Conservation (phyloP, 768 basidiomycete species). For the Lyophyllum decastes region DNA sequence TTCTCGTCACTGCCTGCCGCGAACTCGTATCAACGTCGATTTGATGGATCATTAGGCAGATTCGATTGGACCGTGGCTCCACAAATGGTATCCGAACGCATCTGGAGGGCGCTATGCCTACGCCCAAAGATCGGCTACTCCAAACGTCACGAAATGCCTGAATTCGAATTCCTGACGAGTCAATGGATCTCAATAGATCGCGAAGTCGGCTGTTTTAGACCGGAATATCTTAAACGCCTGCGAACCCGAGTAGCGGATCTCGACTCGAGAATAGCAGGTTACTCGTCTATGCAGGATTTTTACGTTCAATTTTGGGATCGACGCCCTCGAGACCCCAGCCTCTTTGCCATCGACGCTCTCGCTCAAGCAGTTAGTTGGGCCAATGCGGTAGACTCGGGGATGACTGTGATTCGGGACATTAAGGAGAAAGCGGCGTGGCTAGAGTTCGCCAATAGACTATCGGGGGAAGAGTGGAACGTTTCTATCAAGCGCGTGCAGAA, state of each 20-base stretch:
- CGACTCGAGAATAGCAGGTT: too few species aligned
- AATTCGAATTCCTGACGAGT: neutral
- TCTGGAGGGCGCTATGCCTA: neutral
- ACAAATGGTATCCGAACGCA: neutral
- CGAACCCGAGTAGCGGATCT: too few species aligned
- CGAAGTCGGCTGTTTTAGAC: too few species aligned
- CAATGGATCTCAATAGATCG: neutral
- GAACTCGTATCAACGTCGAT: neutral
- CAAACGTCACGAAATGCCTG: neutral
- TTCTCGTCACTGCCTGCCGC: neutral
- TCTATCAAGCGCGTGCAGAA: too few species aligned
- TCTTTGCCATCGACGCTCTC: neutral
- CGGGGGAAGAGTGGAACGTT: neutral
- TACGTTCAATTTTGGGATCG: neutral
- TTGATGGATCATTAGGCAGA: conserved; percentile 13
- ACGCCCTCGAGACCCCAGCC: too few species aligned
- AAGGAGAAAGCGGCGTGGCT: neutral
- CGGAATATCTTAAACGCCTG: neutral
- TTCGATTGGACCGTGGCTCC: conserved; percentile 15
- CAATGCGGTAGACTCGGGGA: neutral
- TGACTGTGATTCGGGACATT: neutral
- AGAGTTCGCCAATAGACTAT: neutral
- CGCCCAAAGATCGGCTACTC: neutral
- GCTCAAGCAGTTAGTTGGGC: neutral
- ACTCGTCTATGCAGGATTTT: too few species aligned